Evolutionary conservation across 768 basidiomycete species (phyloP).

Genomic region (Xerocomellus intermedius): DNA sequence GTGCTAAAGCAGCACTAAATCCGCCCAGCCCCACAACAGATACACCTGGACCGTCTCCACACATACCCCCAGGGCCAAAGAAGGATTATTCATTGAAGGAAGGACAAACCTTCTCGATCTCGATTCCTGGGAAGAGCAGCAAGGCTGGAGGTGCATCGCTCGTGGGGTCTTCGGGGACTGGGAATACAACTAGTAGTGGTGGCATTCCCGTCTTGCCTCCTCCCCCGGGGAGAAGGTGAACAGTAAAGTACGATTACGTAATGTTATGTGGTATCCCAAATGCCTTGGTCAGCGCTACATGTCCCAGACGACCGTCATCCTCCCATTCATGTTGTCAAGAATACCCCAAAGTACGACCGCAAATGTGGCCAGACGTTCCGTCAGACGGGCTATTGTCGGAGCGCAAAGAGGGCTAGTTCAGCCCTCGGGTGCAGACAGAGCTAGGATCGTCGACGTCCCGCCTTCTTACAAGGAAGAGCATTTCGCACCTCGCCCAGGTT

Average conservation of each 20-base stretch:
- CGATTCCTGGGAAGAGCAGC: constrained; percentile 77
- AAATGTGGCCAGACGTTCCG: constrained; percentile 29
- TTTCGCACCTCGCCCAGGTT: constrained; percentile 71
- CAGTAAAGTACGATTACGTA: constrained; percentile 21
- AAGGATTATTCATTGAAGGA: constrained; percentile 94
- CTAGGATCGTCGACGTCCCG: constrained; percentile 79
- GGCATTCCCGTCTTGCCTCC: constrained; percentile 76
- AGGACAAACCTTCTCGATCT: constrained; percentile 91
- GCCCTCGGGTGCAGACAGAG: constrained; percentile 79
- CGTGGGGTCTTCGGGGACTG: constrained; percentile 35
- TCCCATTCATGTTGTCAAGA: constrained; percentile 51
- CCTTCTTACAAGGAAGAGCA: constrained; percentile 67
- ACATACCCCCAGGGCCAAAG: constrained; percentile 75
- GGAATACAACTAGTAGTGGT: constrained; percentile 30
- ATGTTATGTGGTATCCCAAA: constrained; percentile 1
- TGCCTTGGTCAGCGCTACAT: constrained; percentile 7
- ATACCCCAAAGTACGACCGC: constrained; percentile 40
- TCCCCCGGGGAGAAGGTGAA: constrained; percentile 63
- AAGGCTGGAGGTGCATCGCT: constrained; percentile 35
- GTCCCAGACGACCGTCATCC: constrained; percentile 1
- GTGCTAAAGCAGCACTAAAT: constrained; percentile 62
- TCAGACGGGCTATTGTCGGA: constrained; percentile 20
- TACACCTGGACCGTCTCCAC: constrained; percentile 60
- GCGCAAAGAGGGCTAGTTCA: constrained; percentile 67
- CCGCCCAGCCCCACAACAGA: constrained; percentile 44